Conservation (phyloP, 305 asterid genomes). For the Ajuga reptans region DNA sequence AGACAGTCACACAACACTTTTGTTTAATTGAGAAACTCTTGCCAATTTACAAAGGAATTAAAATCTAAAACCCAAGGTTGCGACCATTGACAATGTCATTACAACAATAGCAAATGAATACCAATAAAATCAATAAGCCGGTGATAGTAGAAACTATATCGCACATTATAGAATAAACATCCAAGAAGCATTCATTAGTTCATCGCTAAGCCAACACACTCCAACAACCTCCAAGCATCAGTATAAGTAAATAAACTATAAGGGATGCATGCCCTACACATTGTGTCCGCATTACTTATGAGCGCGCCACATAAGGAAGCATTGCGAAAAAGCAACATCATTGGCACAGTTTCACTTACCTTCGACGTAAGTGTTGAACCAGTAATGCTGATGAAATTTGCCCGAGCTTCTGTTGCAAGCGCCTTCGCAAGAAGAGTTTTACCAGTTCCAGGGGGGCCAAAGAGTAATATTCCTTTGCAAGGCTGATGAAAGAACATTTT, state of each 20-base stretch:
- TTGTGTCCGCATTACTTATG: neutral
- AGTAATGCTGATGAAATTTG: constrained; percentile 88
- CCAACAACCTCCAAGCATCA: neutral
- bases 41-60: neutral
- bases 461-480: constrained; percentile 93
- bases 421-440: constrained; percentile 98
- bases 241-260: neutral
- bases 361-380: constrained; percentile 97
- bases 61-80: neutral
- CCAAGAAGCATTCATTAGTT: neutral
- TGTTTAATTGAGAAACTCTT: neutral
- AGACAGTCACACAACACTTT: neutral
- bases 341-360: constrained; percentile 33
- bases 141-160: neutral
- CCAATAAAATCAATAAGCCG: neutral
- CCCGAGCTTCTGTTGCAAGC: constrained; percentile 97
- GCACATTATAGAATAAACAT: neutral
- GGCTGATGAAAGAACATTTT: constrained; percentile 48
- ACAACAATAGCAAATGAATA: neutral
- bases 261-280: neutral
- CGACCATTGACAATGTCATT: neutral
- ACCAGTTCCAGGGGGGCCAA: constrained; percentile 99
- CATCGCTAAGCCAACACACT: neutral
- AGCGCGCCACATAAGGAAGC: neutral
- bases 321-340: neutral